Evolutionary conservation across 1,284 basidiomycete genomes (phyloP), one percentile per base, ranked within the genome.

Genomic region (Cutaneotrichosporon spelunceum): DNA sequence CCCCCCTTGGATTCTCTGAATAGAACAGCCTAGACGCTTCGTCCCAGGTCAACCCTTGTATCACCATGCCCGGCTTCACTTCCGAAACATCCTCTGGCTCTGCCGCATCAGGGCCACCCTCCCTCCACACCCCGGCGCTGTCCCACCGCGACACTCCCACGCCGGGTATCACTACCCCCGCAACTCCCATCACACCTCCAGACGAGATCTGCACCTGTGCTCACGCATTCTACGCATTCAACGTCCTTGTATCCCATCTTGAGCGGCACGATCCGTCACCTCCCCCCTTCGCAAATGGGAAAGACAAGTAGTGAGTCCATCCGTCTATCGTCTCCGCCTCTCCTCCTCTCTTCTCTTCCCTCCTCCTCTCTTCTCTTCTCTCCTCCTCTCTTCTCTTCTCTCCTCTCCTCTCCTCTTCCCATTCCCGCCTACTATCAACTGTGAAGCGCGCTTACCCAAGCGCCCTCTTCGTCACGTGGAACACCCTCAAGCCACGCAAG

Each of bases 381-480:
- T n/a, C 39, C 5, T 9, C 39, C 45, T 42, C 39, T 9, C 39
- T 42, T 42, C 39, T 6, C 10, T 19, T 42, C 39, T 5, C 21
- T n/a, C 39, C 5, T 9, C 39, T 23, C n/a, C 39, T 9, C 39
- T 42, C 9, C 24, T 26, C 24, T 29, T 27, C 30, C n/a, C n/a
- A n/a, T n/a, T n/a, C n/a, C n/a, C n/a, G n/a, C n/a, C n/a, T n/a
- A n/a, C n/a, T 33, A 33, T 33, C 30, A 11, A 9, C 8, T 33
- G 30, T 33, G 2, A 33, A 5, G 30, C n/a, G 44, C 23, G 27
- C 62, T 57, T 29, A 53, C 29, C 34, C 5, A 68, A 94, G 93
- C 77, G 93, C 93, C 8, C 82, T 99, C 60, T 99, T 99, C 78
- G 91, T 99, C 36, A 98, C 95, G 2, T 99, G 95, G 94, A 94